Evolutionary conservation across 202 grass and related monocot species (phyloP).

Genomic region (Alloteropsis angusta): DNA sequence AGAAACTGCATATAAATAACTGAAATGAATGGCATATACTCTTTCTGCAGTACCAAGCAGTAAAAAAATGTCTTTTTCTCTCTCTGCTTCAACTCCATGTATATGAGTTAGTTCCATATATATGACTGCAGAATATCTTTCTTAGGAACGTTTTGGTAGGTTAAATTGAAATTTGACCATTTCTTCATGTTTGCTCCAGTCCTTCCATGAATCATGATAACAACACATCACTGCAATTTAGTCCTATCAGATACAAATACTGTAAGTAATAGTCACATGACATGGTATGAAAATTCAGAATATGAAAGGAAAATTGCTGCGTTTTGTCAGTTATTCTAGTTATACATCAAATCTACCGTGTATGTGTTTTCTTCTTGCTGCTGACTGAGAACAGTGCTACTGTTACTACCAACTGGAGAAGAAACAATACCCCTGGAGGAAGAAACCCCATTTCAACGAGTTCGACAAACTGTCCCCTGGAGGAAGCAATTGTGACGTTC

Average conservation of each 20-base stretch:
- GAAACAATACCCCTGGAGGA: neutral
- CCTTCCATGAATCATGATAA: neutral
- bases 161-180: neutral
- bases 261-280: neutral
- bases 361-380: neutral
- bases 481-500: neutral
- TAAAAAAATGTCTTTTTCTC: conserved; percentile 25
- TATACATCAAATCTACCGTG: neutral
- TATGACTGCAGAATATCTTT: neutral
- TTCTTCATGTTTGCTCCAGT: neutral
- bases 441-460: conserved; percentile 20
- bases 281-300: neutral
- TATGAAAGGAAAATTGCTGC: neutral
- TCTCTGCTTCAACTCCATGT: neutral
- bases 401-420: neutral
- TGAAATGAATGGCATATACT: neutral
- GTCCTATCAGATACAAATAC: neutral
- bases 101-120: neutral
- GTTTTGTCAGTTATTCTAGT: neutral
- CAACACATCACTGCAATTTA: neutral
- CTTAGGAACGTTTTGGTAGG: neutral
- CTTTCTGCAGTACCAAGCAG: neutral
- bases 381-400: neutral
- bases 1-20: neutral
- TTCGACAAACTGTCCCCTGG: neutral